Conservation (phyloP, 176 grass and related monocot genomes). For the Zea mays region Zm-B73-REFERENCE-NAM-5.0 NC_050101.1:154699501-154700000, state of each 20-base stretch:
- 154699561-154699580: too few relatives aligned
- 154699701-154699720: too few relatives aligned
- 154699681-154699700: too few relatives aligned
- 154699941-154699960: too few relatives aligned
- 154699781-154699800: constrained; percentile 27
- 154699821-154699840: constrained; percentile 28
- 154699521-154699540: too few relatives aligned
- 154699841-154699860: constrained; percentile 28
- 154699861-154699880: constrained; percentile 42
- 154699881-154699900: constrained; percentile 40
- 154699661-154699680: too few relatives aligned
- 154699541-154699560: too few relatives aligned
- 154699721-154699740: too few relatives aligned
- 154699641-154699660: too few relatives aligned
- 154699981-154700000: constrained; percentile 7
- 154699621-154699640: constrained; percentile 27
- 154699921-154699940: constrained; percentile 21
- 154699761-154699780: constrained; percentile 52
- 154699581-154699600: background rate
- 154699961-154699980: too few relatives aligned
- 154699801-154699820: constrained; percentile 29
- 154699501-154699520: too few relatives aligned
- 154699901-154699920: constrained; percentile 38
- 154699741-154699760: too few relatives aligned
- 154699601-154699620: constrained; percentile 35